phyloP scores from a whole-genome alignment of 2,329 filamentous ascomycete species.

The Tolypocladium cylindrosporum region DNA sequence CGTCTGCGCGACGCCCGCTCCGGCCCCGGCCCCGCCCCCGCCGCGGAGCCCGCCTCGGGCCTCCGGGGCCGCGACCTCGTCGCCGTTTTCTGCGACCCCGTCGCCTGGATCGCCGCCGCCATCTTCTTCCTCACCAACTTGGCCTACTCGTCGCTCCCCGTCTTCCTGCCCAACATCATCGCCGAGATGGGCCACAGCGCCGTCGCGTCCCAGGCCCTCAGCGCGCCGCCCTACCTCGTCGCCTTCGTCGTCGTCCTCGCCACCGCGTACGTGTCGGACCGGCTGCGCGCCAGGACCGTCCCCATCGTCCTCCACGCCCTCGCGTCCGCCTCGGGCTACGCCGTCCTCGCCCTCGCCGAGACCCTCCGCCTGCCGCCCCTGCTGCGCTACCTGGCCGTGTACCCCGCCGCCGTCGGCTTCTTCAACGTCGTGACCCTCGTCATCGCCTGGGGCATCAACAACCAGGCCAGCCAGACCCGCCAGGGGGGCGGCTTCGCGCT shows the following conservation, averaged over 20 bases:
- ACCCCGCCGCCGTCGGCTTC: slow-evolving; percentile 70
- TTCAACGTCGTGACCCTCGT: slow-evolving; percentile 77
- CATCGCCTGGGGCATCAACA: slow-evolving; percentile 84
- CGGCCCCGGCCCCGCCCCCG: too few species aligned
- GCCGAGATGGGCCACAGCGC: slow-evolving; percentile 63
- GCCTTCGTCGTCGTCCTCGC: slow-evolving; percentile 63
- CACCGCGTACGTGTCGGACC: slow-evolving; percentile 66
- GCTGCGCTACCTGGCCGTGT: slow-evolving; percentile 64
- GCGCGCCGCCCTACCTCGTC: slow-evolving; percentile 71
- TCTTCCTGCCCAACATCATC: slow-evolving; percentile 78
- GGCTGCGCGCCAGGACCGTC: slow-evolving; percentile 46
- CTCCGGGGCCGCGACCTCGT: slow-evolving; percentile 48
- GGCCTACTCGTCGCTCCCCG: slow-evolving; percentile 77
- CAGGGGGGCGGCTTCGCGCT: slow-evolving; percentile 72
- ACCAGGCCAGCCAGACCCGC: slow-evolving; percentile 58
- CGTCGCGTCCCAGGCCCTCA: slow-evolving; percentile 63
- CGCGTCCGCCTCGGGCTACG: slow-evolving; percentile 51
- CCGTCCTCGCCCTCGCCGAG: slow-evolving; percentile 50
- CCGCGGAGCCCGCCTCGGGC: slow-evolving; percentile 13
- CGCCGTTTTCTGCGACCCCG: slow-evolving; percentile 26
- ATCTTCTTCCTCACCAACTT: slow-evolving; percentile 89
- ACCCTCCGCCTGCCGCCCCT: slow-evolving; percentile 30
- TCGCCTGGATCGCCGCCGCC: slow-evolving; percentile 57
- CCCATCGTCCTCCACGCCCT: slow-evolving; percentile 62
- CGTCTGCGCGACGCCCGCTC: slow-evolving; percentile 45